Evolutionary conservation across 345 rosid genomes (phyloP), one percentile per base, ranked within the genome.

Genomic region (Luvunga scandens): DNA sequence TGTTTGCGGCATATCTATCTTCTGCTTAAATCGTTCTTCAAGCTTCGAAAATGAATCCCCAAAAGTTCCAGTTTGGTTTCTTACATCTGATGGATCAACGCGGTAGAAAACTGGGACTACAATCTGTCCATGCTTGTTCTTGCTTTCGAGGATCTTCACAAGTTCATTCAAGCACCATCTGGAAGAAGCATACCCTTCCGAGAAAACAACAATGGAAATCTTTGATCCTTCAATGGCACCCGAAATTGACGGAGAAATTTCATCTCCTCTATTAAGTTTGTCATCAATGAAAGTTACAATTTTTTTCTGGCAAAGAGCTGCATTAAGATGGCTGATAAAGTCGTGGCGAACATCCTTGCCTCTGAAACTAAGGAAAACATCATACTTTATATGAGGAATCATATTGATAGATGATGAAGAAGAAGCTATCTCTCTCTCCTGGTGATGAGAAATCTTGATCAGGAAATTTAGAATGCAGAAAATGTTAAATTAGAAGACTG

Each of bases 161-260:
- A 73, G 76, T 45, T 73, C 76, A 39, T 1, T 73, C 66, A 16
- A 73, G 27, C 66, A 73, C 66, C 55, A 73, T 2, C 76, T n/a
- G 16, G 66, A 73, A 73, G 39, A 73, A n/a, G 76, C 63, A 59
- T 59, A 59, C 5, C 30, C 14, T 59, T 59, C 1, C 1, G 63
- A 73, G 33, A 73, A 73, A 59, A 73, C 24, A 13, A 59, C 18
- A 2, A 73, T 18, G 2, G 25, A 73, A 18, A 45, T 56, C 68
- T 27, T 34, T 60, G 69, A 73, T 38, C 45, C 56, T 24, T 7
- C 25, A 38, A 73, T 73, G 25, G 57, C 68, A n/a, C 25, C 25
- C 7, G 39, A 7, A 10, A 73, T 38, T 7, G 39, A 65, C 4
- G 55, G 34, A 6, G 36, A 21, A 9, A 73, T 60, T n/a, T n/a